Evolutionary conservation across 768 basidiomycete species (phyloP).

Genomic region (Russula compacta): DNA sequence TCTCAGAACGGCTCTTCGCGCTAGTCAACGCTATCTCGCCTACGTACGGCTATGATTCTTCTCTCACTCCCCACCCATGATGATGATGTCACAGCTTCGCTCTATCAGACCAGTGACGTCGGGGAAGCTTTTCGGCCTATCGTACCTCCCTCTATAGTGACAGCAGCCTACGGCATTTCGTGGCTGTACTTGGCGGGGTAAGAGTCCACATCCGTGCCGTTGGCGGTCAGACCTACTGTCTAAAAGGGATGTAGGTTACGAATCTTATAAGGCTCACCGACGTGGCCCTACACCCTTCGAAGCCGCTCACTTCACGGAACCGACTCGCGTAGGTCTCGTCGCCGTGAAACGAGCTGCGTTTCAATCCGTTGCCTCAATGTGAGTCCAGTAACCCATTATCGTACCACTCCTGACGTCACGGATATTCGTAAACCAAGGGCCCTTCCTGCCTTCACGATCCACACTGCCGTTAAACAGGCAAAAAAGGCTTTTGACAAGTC

Average conservation of each 20-base stretch:
- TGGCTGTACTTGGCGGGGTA: conserved; percentile 72
- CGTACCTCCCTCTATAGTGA: conserved; percentile 61
- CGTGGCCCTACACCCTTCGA: conserved; percentile 59
- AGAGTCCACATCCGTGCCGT: conserved; percentile 12
- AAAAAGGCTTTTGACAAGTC: conserved; percentile 56
- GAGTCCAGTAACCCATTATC: conserved; percentile 23
- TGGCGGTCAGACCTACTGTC: neutral
- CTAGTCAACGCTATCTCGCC: conserved; percentile 63
- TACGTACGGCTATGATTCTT: conserved; percentile 46
- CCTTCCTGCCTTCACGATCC: conserved; percentile 77
- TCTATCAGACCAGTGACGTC: conserved; percentile 60
- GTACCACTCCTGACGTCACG: neutral
- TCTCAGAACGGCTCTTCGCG: conserved; percentile 64
- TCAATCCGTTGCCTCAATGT: conserved; percentile 80
- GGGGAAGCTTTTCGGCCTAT: conserved; percentile 80
- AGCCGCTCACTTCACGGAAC: conserved; percentile 60
- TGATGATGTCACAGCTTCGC: conserved; percentile 16
- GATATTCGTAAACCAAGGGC: conserved; percentile 39
- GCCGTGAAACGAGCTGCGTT: conserved; percentile 71
- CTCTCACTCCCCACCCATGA: conserved; percentile 1
- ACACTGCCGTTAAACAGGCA: conserved; percentile 68
- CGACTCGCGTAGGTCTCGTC: conserved; percentile 56
- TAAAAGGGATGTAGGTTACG: conserved; percentile 63
- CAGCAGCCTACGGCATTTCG: conserved; percentile 71
- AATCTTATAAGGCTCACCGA: conserved; percentile 68